phyloP scores from a whole-genome alignment of 306 rosid genomes.

The Corylus heterophylla region DNA sequence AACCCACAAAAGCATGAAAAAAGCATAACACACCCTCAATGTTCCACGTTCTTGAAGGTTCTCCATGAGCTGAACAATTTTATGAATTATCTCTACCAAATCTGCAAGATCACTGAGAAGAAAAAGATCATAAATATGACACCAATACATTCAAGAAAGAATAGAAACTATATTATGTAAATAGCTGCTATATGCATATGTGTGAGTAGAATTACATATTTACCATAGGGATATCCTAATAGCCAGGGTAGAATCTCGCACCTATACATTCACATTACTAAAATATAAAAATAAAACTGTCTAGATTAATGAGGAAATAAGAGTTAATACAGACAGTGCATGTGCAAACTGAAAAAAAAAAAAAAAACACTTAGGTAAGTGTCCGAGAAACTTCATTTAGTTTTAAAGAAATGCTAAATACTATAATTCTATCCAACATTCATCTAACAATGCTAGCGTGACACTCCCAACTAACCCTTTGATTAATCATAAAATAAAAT shows the following conservation, averaged over 20 bases:
- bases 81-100: constrained; percentile 74
- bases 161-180: background rate
- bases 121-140: constrained; percentile 25
- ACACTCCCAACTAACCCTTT: no score
- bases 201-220: constrained; percentile 4
- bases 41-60: constrained; percentile 83
- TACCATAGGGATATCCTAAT: background rate
- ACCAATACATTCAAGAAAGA: constrained; percentile 16
- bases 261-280: background rate
- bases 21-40: constrained; percentile 64
- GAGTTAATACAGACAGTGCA: background rate
- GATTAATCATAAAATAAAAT: no score
- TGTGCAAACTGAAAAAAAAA: background rate
- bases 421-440: no score
- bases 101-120: constrained; percentile 83
- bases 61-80: constrained; percentile 72
- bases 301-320: background rate
- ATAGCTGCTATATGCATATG: background rate
- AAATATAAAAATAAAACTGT: background rate
- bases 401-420: no score
- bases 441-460: no score
- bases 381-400: no score
- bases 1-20: background rate
- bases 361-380: no score
- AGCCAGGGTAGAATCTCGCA: background rate